Base-by-base conservation (phyloP, 768 basidiomycete species). In the Candolleomyces efflorescens region DNA sequence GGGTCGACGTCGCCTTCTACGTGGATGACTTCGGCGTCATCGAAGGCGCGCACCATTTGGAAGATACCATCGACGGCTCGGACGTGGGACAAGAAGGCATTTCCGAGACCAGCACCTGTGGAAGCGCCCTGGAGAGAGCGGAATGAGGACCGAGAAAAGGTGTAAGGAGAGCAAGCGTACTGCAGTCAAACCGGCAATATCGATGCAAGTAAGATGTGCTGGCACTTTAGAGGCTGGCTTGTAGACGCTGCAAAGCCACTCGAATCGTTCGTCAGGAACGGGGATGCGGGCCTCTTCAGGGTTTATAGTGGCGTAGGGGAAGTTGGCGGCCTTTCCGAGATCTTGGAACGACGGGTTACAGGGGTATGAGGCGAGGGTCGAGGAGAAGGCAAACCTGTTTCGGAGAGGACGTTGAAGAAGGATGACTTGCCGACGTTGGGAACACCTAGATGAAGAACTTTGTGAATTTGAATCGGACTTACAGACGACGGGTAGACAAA, bases 41-140 rank as follows among this genome's bases (percentile, higher is more conserved):
- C 97, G 69, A 99, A 99, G 5, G 96, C 94, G 53, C 97, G 91
- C 56, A 98, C 87, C 61, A 98, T 88, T 71, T 98, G 97, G 81
- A 98, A 99, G 67, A 99, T 99, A 66, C 97, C 97, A 69, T 99
- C 97, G 60, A 98, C 96, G 10, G 97, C 92, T 57, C 97, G 90
- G 44, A 99, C 95, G 70, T 98, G 94, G 11, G 94, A 95, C 70
- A 99, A 76, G 80, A 99, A 99, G 24, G 94, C 85, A 70, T 99
- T 99, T 43, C 97, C 97, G 41, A 99, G 86, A 68, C 97, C 97
- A 47, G 93, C 97, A 64, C 97, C 97, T 32, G 95, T 98, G 11
- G 96, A 98, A 1, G 97, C 97, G 58, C 97, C 96, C 84, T 92
- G 32, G 43, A 56, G 45, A 61, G 20, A 55, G 52, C 27, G 36